A percentile compares a stretch with the other conserved stretches of the same genome.
phyloP scores from a whole-genome alignment of 2,329 filamentous ascomycete genomes.

The Colletotrichum simmondsii region DNA sequence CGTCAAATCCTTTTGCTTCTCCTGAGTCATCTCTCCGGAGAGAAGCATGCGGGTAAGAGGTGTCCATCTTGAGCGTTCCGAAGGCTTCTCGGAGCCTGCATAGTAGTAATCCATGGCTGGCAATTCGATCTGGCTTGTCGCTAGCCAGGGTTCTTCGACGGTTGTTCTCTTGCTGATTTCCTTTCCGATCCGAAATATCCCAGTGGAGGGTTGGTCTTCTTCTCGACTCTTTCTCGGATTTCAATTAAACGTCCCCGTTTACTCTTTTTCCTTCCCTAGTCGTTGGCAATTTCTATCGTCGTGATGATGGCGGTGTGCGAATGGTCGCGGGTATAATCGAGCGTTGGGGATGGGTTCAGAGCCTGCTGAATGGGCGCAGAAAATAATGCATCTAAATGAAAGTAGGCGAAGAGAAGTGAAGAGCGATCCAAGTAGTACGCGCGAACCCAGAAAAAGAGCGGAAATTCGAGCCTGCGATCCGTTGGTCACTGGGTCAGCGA shows the following conservation, averaged over 20 bases:
- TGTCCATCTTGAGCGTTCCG: slow-evolving; percentile 84
- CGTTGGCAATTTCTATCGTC: not conserved
- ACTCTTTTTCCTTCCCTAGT: slow-evolving; percentile 12
- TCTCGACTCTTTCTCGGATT: slow-evolving; percentile 33
- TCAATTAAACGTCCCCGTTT: not conserved
- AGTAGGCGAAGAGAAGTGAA: slow-evolving; percentile 39
- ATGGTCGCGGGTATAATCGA: slow-evolving; percentile 23
- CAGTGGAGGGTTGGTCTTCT: slow-evolving; percentile 28
- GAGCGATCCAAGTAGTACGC: slow-evolving; percentile 13
- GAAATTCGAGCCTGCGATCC: slow-evolving; percentile 47
- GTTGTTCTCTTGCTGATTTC: slow-evolving; percentile 6
- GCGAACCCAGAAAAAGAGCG: slow-evolving; percentile 40
- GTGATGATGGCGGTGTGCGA: slow-evolving; percentile 2
- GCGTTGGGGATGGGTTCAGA: slow-evolving; percentile 55
- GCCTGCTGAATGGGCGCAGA: slow-evolving; percentile 61
- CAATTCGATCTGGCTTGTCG: slow-evolving; percentile 18
- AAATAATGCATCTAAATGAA: slow-evolving; percentile 44
- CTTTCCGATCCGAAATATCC: slow-evolving; percentile 29
- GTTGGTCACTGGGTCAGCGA: slow-evolving; percentile 34
- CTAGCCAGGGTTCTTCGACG: slow-evolving; percentile 21
- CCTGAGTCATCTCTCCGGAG: slow-evolving; percentile 83
- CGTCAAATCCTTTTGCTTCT: slow-evolving; percentile 75
- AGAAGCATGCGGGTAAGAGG: slow-evolving; percentile 85
- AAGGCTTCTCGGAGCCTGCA: slow-evolving; percentile 55
- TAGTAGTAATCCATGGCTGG: slow-evolving; percentile 48